These are phyloP conservation scores for Acanthamoeba rhysodes DNA, from an alignment of 208 protist species.

Conservation along the genomic window DNA sequence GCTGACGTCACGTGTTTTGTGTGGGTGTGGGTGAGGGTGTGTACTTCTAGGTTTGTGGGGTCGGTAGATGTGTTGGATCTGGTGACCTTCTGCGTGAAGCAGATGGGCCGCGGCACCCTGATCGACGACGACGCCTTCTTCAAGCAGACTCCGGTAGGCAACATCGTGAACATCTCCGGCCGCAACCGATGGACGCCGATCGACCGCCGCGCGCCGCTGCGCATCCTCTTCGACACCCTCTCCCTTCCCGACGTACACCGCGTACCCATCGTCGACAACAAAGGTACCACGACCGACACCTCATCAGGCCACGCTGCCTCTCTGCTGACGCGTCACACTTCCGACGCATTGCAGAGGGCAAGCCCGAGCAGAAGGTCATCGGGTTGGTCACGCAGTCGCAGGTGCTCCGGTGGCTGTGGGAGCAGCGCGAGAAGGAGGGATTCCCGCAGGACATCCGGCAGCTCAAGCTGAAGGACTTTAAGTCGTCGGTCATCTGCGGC, in stretches of 20 bases:
- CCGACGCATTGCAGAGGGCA: neutral
- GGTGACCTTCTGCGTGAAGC: conserved; percentile 48
- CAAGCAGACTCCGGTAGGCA: conserved; percentile 7
- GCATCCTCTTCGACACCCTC: conserved; percentile 41
- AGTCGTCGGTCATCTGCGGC: conserved; percentile 10
- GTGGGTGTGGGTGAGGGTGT: too few relatives aligned
- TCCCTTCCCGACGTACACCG: conserved; percentile 39
- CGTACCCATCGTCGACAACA: conserved; percentile 31
- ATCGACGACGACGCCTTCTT: neutral
- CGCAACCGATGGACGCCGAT: conserved; percentile 43
- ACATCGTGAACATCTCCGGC: conserved; percentile 60
- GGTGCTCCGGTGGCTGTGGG: conserved; percentile 54
- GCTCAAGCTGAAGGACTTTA: conserved; percentile 52
- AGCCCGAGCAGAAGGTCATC: conserved; percentile 38
- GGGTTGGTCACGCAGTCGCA: conserved; percentile 42
- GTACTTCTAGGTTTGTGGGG: conserved; percentile 30
- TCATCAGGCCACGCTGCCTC: neutral
- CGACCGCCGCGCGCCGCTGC: conserved; percentile 13
- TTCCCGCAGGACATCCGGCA: conserved; percentile 53
- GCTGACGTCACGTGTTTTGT: too few relatives aligned
- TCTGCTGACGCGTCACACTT: neutral
- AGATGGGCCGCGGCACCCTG: neutral
- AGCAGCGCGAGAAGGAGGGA: conserved; percentile 36
- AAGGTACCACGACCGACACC: neutral
- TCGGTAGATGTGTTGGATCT: conserved; percentile 50